Conservation (phyloP, 345 rosid species). For the Citrus glauca region DNA sequence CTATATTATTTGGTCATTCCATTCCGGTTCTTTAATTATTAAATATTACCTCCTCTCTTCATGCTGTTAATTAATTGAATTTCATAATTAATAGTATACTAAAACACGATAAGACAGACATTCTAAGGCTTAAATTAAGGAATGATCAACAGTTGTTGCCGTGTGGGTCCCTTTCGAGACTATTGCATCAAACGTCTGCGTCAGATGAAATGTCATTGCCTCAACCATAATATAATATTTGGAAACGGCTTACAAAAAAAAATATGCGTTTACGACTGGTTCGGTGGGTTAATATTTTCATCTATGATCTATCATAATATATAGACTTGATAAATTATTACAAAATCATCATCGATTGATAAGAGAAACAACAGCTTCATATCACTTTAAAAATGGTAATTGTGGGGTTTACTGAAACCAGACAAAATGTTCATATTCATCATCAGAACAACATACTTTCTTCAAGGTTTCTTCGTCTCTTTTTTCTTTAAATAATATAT, state of each 20-base stretch:
- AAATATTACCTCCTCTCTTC: not conserved
- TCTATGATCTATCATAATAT: too few relatives aligned
- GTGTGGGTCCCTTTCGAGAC: constrained; percentile 12
- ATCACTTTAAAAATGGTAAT: not conserved
- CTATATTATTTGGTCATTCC: not conserved
- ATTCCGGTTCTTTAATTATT: not conserved
- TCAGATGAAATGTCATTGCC: constrained; percentile 27
- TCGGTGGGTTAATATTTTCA: not conserved
- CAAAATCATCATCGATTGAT: not conserved
- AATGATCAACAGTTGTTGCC: not conserved
- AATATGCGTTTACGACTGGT: not conserved
- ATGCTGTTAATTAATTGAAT: not conserved
- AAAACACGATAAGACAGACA: constrained; percentile 1
- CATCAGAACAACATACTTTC: not conserved
- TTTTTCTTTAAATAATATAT: too few relatives aligned
- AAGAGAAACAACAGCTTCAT: not conserved
- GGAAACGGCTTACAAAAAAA: not conserved
- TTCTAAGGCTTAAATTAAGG: not conserved
- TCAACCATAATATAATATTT: not conserved
- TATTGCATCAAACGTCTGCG: not conserved
- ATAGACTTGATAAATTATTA: too few relatives aligned
- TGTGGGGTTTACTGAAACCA: not conserved
- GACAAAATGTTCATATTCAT: constrained; percentile 6
- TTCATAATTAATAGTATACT: not conserved
- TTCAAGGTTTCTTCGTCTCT: not conserved